Evolutionary conservation across 352 stramenopile genomes (phyloP).

Genomic region (Poterioochromonas sp.): DNA sequence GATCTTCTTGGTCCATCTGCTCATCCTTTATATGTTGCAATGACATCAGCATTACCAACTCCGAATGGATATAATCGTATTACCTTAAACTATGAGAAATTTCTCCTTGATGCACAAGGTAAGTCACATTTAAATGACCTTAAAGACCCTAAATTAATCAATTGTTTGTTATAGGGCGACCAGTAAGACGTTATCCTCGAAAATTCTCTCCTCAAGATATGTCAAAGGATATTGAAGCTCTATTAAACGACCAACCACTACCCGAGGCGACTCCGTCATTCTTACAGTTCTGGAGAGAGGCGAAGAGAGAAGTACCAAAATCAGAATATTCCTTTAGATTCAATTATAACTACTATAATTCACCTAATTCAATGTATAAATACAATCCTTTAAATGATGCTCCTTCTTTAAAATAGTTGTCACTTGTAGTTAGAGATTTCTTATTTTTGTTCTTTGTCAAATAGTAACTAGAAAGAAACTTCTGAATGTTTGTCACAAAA

Average conservation of each 20-base stretch:
- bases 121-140: neutral
- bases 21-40: conserved; percentile 20
- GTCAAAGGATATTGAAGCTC: conserved; percentile 41
- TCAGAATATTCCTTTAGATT: conserved; percentile 9
- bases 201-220: conserved; percentile 43
- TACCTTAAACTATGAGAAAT: conserved; percentile 52
- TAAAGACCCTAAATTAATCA: neutral
- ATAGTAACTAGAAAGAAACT: too few species aligned
- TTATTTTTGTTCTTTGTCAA: too few species aligned
- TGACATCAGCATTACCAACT: conserved; percentile 45
- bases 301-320: neutral
- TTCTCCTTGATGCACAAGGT: conserved; percentile 46
- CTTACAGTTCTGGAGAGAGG: neutral
- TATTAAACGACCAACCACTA: neutral
- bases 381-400: neutral
- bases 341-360: neutral
- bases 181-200: conserved; percentile 45
- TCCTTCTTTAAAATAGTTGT: too few species aligned
- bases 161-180: neutral
- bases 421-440: too few species aligned
- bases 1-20: conserved; percentile 26
- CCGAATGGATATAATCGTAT: conserved; percentile 48
- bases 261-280: neutral
- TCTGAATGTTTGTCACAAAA: too few species aligned
- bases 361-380: conserved; percentile 7